Conservation (phyloP, 208 protist species). For the Phytomonas francai region DNA sequence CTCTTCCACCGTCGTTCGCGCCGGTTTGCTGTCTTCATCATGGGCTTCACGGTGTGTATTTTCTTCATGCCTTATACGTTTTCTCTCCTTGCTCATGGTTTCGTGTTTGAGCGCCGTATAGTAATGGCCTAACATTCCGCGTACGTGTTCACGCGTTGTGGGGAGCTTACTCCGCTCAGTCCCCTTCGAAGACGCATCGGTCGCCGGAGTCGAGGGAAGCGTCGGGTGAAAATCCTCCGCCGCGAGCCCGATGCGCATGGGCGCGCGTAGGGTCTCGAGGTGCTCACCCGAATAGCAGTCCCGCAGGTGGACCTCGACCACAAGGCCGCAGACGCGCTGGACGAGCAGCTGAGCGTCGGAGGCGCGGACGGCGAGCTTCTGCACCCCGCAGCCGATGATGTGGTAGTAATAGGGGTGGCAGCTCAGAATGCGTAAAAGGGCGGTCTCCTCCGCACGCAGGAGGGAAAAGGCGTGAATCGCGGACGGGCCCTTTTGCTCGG, state of each 20-base stretch:
- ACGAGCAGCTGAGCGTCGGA: constrained; percentile 26
- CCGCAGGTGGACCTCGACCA: constrained; percentile 31
- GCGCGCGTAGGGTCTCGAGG: too few species aligned
- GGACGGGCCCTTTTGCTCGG: not conserved
- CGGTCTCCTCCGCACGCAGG: constrained; percentile 48
- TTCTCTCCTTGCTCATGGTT: too few species aligned
- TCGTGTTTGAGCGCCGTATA: not conserved
- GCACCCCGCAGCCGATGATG: constrained; percentile 46
- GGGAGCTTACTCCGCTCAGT: too few species aligned
- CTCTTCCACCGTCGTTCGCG: too few species aligned
- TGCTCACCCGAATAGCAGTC: constrained; percentile 28
- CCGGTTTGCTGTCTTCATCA: too few species aligned
- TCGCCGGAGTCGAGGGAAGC: constrained; percentile 4
- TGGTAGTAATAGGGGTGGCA: constrained; percentile 35
- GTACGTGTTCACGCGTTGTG: not conserved
- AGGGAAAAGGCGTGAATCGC: constrained; percentile 23
- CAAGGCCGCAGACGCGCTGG: constrained; percentile 30
- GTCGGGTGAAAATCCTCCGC: constrained; percentile 7
- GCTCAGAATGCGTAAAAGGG: constrained; percentile 51
- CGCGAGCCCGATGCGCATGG: not conserved
- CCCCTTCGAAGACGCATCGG: not conserved
- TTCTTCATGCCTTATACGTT: too few species aligned
- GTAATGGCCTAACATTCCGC: constrained; percentile 1
- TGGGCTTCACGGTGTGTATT: too few species aligned
- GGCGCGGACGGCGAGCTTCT: constrained; percentile 28